Evolutionary conservation across 2,329 filamentous ascomycete genomes (phyloP).

Genomic region (Botryosphaeria dothidea): DNA sequence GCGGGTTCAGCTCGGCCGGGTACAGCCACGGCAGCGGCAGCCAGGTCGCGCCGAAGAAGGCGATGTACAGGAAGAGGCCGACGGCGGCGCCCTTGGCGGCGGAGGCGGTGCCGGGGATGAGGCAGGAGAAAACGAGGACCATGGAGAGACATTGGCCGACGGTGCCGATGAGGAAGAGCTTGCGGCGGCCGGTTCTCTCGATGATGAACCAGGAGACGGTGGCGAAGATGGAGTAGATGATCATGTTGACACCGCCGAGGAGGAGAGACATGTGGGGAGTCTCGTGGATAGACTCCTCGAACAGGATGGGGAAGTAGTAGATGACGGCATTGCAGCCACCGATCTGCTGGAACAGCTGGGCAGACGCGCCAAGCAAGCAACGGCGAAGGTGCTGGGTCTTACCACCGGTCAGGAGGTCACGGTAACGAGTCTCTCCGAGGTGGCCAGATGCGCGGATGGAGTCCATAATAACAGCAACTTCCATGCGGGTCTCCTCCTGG

Average conservation of each 20-base stretch:
- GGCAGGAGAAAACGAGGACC: constrained; percentile 44
- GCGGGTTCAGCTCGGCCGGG: constrained; percentile 54
- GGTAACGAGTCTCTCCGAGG: constrained; percentile 45
- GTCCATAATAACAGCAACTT: constrained; percentile 67
- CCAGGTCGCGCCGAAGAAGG: constrained; percentile 67
- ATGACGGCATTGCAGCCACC: constrained; percentile 53
- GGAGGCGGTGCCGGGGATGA: constrained; percentile 38
- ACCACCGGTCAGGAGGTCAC: constrained; percentile 60
- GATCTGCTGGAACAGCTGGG: constrained; percentile 63
- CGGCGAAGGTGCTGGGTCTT: constrained; percentile 67
- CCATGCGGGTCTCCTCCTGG: constrained; percentile 57
- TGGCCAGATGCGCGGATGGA: constrained; percentile 44
- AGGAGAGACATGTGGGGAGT: constrained; percentile 44
- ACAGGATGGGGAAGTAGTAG: constrained; percentile 45
- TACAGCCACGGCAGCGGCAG: constrained; percentile 62
- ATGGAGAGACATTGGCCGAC: constrained; percentile 59
- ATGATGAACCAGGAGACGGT: constrained; percentile 65
- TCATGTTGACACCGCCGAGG: constrained; percentile 54
- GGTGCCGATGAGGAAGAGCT: constrained; percentile 44
- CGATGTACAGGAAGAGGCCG: constrained; percentile 69
- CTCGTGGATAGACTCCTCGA: constrained; percentile 53
- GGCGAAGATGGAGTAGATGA: constrained; percentile 57
- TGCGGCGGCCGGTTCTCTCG: constrained; percentile 58
- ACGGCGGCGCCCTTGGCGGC: constrained; percentile 55
- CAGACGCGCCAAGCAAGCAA: constrained; percentile 60